Evolutionary conservation across 1,284 basidiomycete genomes (phyloP).

Genomic region (Earliella scabrosa): DNA sequence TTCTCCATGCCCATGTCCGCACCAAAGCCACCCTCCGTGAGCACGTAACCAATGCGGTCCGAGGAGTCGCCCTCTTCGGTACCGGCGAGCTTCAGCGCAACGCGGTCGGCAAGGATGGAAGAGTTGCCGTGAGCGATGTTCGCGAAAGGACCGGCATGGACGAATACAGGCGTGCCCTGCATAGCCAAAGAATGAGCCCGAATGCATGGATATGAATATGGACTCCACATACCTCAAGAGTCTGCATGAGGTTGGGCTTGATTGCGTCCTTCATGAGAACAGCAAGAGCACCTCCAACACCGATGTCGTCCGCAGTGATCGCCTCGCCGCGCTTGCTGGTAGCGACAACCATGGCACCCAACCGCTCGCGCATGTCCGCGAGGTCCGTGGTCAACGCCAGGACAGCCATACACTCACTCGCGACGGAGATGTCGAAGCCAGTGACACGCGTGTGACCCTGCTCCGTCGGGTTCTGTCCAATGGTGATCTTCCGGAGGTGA

Average conservation of each 20-base stretch:
- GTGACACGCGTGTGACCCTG: slow-evolving; percentile 89
- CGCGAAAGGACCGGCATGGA: slow-evolving; percentile 98
- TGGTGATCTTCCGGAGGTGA: slow-evolving; percentile 93
- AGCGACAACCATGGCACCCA: slow-evolving; percentile 98
- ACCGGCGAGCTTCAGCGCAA: slow-evolving; percentile 96
- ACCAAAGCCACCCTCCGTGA: slow-evolving; percentile 98
- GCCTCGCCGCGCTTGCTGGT: slow-evolving; percentile 91
- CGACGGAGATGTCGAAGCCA: slow-evolving; percentile 97
- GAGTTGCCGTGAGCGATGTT: slow-evolving; percentile 99
- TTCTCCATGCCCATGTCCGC: slow-evolving; percentile 99
- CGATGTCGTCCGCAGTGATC: slow-evolving; percentile 96
- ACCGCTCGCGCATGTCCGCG: slow-evolving; percentile 89
- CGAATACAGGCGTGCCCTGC: slow-evolving; percentile 96
- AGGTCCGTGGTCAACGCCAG: slow-evolving; percentile 90
- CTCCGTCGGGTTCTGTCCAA: slow-evolving; percentile 91
- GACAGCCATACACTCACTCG: slow-evolving; percentile 98
- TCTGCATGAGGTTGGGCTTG: slow-evolving; percentile 99
- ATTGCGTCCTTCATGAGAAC: slow-evolving; percentile 99
- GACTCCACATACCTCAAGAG: slow-evolving; percentile 72
- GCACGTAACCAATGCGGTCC: slow-evolving; percentile 89
- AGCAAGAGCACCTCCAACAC: slow-evolving; percentile 94
- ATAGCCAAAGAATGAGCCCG: background rate
- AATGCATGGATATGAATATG: background rate
- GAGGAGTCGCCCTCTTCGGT: slow-evolving; percentile 90
- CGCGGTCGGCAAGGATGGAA: slow-evolving; percentile 94